Conservation (phyloP, 352 stramenopile genomes). For the Phytophthora fragariae region DNA sequence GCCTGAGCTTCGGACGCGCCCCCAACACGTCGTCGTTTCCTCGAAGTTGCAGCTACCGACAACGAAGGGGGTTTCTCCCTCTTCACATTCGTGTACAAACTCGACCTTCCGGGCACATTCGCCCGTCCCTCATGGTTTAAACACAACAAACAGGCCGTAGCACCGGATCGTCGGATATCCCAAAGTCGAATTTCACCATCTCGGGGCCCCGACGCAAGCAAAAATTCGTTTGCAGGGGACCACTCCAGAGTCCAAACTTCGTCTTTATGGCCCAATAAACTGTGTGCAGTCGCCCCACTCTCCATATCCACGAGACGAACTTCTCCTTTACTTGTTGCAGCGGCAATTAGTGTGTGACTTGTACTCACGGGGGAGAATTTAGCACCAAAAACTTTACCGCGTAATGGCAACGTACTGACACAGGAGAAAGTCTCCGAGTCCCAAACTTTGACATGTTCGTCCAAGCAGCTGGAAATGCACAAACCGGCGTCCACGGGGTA, state of each 20-base stretch:
- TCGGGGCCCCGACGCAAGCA: constrained; percentile 66
- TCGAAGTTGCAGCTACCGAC: constrained; percentile 30
- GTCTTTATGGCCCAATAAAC: constrained; percentile 79
- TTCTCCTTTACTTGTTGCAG: constrained; percentile 62
- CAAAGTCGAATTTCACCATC: constrained; percentile 82
- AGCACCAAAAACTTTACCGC: constrained; percentile 66
- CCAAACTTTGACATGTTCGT: constrained; percentile 78
- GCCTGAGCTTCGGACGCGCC: constrained; percentile 32
- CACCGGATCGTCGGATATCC: constrained; percentile 87
- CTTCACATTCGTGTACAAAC: constrained; percentile 61
- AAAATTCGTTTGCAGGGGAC: constrained; percentile 74
- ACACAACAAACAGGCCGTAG: constrained; percentile 83
- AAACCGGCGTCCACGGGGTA: constrained; percentile 87
- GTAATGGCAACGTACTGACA: constrained; percentile 68
- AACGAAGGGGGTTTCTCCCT: constrained; percentile 46
- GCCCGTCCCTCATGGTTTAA: constrained; percentile 78
- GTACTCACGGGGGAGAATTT: constrained; percentile 71
- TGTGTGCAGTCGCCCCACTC: constrained; percentile 68
- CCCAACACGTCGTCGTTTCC: constrained; percentile 41
- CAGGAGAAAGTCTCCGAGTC: constrained; percentile 77
- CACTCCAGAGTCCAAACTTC: constrained; percentile 83
- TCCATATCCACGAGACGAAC: constrained; percentile 83
- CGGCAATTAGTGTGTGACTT: constrained; percentile 75
- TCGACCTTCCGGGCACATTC: constrained; percentile 54
- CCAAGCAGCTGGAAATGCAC: constrained; percentile 79